Percentiles rank a stretch among this genome's conserved stretches.
phyloP scores from a whole-genome alignment of 805 yeast species.

The Monosporozyma yasuniensis region DNA sequence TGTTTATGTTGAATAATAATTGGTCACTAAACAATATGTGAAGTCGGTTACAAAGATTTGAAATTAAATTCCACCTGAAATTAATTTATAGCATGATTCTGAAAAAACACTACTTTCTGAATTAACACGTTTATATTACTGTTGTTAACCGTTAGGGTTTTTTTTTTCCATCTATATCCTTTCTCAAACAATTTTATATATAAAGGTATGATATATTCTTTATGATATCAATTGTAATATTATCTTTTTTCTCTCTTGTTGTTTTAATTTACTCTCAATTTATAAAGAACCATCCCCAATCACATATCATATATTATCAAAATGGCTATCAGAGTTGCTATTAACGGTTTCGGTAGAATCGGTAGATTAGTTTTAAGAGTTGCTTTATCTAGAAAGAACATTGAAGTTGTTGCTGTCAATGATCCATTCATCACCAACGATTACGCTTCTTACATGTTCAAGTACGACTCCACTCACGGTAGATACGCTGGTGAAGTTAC shows the following conservation, averaged over 20 bases:
- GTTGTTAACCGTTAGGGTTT: background rate
- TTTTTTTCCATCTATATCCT: background rate
- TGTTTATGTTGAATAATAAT: too few species aligned
- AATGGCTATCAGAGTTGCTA: constrained; percentile 39
- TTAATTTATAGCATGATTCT: too few species aligned
- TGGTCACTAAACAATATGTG: too few species aligned
- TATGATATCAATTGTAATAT: background rate
- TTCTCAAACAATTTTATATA: background rate
- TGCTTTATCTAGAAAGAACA: constrained; percentile 42
- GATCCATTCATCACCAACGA: constrained; percentile 62
- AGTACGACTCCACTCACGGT: constrained; percentile 67
- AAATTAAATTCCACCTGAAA: too few species aligned
- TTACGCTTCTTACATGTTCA: constrained; percentile 67
- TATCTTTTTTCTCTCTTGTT: background rate
- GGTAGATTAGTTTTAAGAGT: constrained; percentile 61
- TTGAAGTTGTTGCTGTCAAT: constrained; percentile 56
- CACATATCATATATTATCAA: constrained; percentile 10
- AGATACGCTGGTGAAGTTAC: constrained; percentile 49
- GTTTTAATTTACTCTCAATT: background rate
- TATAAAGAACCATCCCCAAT: constrained; percentile 4
- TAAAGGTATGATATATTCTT: background rate
- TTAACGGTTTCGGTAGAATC: constrained; percentile 67
- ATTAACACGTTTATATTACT: background rate
- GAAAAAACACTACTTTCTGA: too few species aligned
- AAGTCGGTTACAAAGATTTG: too few species aligned